Base-by-base conservation (phyloP, 495 filamentous ascomycete genomes). In the Penicillium manginii region DNA sequence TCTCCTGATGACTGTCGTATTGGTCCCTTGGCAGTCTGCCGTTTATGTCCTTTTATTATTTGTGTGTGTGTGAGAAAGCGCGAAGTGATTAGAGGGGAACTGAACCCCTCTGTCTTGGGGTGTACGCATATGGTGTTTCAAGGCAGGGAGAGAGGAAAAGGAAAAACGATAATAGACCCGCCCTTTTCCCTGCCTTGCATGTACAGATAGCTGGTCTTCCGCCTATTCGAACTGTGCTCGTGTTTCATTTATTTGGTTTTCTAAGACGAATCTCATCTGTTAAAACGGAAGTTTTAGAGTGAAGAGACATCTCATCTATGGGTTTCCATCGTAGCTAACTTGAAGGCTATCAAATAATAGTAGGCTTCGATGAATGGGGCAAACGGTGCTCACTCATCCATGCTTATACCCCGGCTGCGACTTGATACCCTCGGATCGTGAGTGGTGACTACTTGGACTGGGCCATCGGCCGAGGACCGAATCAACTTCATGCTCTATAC, bases 191-290 rank as follows among this genome's bases (percentile, higher is more conserved):
- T 68, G 64, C 64, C 70, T 75, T 76, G 72, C 73, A 74, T 80
- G 77, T 80, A 80, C 77, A 80, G 75, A 78, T 80, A 80, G 70
- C 75, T 78, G 73, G 75, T 76, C 66, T 73, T 72, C 65, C 61
- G 67, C 69, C 69, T 72, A 65, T 73, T 74, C 70, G 65, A 73
- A 73, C 70, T 73, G 69, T 78, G 68, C 70, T 70, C 66, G 64
- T 68, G 58, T 73, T 70, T 59, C 64, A 69, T 67, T 58, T 67
- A 57, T 62, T 65, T 22, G 60, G 52, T 65, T 67, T 29, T n/a
- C n/a, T 60, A 66, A 63, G 61, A 72, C 61, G 62, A 71, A 72
- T 72, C 54, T 65, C 68, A 71, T 69, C 60, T 74, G 65, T 71
- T 69, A 67, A 66, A 29, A 70, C 60, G 63, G 23, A 43, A 52